Evolutionary conservation across 257 asterid species (phyloP), one percentile per base, ranked within the genome.

Genomic region (Primulina tabacum): DNA sequence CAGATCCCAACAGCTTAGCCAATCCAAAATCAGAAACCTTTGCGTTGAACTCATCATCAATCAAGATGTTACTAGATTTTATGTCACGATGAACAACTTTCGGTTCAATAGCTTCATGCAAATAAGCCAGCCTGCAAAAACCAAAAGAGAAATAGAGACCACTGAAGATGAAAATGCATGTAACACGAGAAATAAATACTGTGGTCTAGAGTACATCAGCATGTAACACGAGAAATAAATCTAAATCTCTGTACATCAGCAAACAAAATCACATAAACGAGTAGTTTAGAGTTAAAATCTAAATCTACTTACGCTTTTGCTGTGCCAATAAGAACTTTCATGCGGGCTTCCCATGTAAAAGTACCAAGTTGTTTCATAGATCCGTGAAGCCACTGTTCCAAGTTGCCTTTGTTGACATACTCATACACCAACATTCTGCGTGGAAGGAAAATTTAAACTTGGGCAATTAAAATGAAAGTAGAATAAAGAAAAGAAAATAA

Each of bases 321-420:
- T 20, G 98, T 93, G 30, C 95, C 98, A 57, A 93, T 96, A 55
- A 93, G 86, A 77, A 90, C 95, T 82, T 93, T 93, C 88, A 93
- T 83, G 0, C 99, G 95, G 52, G 96, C 92, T 78, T 93, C 97
- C 99, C 99, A 93, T 64, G 95, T 87, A 65, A 93, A 83, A 56
- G 83, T 83, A 14, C 99, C 96, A 16, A 84, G 80, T 65, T 89
- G 95, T 76, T 90, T 80, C 96, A 90, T 89, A 58, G 94, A 89
- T 70, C 97, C 99, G 72, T 90, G 98, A 80, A 93, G 96, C 98
- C 98, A 93, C 65, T 93, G 97, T 74, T 93, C 98, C 65, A 93
- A 83, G 79, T 93, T 93, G 65, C 99, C 99, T 11, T 90, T 93
- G 82, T 86, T 90, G 58, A 93, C 97, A 68, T 89, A 93, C 79